These are phyloP conservation scores for Solanum hybrid DNA, from an alignment of 305 asterid genomes.

Conservation along the genomic window DNA sequence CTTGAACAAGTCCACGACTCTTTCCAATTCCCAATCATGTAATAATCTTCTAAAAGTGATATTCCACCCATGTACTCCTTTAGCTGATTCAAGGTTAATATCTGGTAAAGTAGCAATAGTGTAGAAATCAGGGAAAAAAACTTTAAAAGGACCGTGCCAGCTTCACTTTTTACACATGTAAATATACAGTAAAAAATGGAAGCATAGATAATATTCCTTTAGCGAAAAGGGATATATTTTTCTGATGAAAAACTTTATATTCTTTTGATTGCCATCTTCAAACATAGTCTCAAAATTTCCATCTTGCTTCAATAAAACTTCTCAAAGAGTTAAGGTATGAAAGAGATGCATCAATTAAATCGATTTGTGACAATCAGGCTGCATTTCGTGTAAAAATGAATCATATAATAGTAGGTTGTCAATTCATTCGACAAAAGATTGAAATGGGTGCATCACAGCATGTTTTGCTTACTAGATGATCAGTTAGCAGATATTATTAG, in stretches of 20 bases:
- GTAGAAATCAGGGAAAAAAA: not conserved
- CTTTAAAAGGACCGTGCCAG: not conserved
- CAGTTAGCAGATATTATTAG: not conserved
- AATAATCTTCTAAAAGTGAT: not conserved
- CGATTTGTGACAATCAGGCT: not conserved
- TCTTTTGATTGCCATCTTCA: not conserved
- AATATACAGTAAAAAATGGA: not conserved
- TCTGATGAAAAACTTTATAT: not conserved
- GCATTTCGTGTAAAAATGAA: not conserved
- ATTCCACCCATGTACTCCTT: not conserved
- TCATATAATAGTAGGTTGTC: not conserved
- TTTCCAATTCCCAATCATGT: not conserved
- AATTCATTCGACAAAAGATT: not conserved
- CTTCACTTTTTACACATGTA: not conserved
- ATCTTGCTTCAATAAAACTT: not conserved
- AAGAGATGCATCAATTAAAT: not conserved
- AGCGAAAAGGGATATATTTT: not conserved
- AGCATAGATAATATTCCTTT: not conserved
- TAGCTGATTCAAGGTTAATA: not conserved
- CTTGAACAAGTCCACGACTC: not conserved
- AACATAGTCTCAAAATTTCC: not conserved
- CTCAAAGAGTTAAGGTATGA: not conserved
- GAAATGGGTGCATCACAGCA: not conserved
- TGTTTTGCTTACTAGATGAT: not conserved
- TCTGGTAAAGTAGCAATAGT: not conserved